Evolutionary conservation across 345 rosid species (phyloP), one percentile per base, ranked within the genome.

Genomic region (Atalantia buxifolia): DNA sequence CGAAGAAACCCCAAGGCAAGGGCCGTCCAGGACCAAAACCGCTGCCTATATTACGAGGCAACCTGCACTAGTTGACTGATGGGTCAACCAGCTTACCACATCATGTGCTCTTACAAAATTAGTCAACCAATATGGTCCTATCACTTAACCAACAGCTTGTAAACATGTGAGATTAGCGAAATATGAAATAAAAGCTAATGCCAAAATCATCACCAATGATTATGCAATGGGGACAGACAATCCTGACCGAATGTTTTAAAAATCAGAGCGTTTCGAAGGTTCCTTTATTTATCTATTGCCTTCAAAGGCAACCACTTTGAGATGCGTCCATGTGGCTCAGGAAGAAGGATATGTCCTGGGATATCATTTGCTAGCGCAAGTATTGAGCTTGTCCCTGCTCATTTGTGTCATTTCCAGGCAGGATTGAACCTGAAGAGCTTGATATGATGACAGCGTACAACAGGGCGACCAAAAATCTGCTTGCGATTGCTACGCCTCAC

Each of bases 151-250:
- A 42, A 0, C 16, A 42, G 50, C 50, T 42, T 3, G 50, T 12
- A 45, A 13, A 45, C 16, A 42, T 78, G 82, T 35, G 77, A 50
- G 40, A 48, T 84, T 24, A 57, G 66, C 22, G 83, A 84, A 25
- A 76, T 35, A 78, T 48, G 74, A 73, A 16, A 66, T 84, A 45
- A 72, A 62, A 0, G 71, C 61, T 0, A 68, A 76, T 36, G 71
- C 85, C 27, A 72, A 72, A 62, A 35, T 83, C 66, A 4, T 80
- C 28, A 53, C 67, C 16, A 77, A 83, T 59, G 56, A 36, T 19
- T 80, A 80, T 80, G 81, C 81, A 18, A 77, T 83, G 22, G 77
- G 66, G 35, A 74, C 81, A 35, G 83, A 80, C 18, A 45, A 70
- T 31, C 69, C 81, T 55, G 67, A 71, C 81, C 40, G 67, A 71